phyloP scores from a whole-genome alignment of 2,329 filamentous ascomycete genomes.

The Anthostomella pinea region DNA sequence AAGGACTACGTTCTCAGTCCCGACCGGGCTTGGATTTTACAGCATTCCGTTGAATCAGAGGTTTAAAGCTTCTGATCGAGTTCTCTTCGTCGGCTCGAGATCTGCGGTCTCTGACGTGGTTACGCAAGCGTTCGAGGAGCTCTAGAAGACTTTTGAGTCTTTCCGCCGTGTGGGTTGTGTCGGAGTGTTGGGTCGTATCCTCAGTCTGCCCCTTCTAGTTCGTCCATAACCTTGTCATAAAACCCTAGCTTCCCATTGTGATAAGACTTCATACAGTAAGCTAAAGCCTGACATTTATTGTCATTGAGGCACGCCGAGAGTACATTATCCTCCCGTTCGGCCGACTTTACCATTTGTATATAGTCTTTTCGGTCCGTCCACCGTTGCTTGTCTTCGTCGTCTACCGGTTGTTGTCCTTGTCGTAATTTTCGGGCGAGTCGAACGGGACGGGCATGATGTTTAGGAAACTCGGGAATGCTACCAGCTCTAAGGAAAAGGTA shows the following conservation, averaged over 20 bases:
- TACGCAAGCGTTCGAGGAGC: no score
- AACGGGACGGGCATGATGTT: slow-evolving; percentile 12
- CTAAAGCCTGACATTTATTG: slow-evolving; percentile 2
- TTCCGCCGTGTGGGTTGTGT: no score
- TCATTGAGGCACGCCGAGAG: slow-evolving; percentile 6
- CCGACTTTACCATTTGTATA: slow-evolving; percentile 5
- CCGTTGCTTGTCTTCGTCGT: slow-evolving; percentile 5
- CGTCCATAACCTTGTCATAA: slow-evolving; percentile 7
- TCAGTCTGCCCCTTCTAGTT: no score
- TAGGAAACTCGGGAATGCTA: slow-evolving; percentile 21
- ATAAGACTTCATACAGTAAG: slow-evolving; percentile 7
- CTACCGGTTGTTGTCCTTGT: slow-evolving; percentile 4
- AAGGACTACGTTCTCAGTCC: no score
- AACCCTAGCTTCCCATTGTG: slow-evolving; percentile 8
- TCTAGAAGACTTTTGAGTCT: no score
- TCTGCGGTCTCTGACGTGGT: no score
- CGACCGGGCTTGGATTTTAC: no score
- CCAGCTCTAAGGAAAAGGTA: slow-evolving; percentile 23
- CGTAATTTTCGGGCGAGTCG: slow-evolving; percentile 9
- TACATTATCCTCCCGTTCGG: slow-evolving; percentile 5
- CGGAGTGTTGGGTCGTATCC: no score
- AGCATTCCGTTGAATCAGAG: no score
- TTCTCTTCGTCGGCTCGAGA: no score
- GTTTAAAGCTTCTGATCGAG: no score
- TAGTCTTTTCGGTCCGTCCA: slow-evolving; percentile 8